These are phyloP conservation scores for Royoungia palumana DNA, from an alignment of 768 basidiomycete genomes.

Conservation along the genomic window DNA sequence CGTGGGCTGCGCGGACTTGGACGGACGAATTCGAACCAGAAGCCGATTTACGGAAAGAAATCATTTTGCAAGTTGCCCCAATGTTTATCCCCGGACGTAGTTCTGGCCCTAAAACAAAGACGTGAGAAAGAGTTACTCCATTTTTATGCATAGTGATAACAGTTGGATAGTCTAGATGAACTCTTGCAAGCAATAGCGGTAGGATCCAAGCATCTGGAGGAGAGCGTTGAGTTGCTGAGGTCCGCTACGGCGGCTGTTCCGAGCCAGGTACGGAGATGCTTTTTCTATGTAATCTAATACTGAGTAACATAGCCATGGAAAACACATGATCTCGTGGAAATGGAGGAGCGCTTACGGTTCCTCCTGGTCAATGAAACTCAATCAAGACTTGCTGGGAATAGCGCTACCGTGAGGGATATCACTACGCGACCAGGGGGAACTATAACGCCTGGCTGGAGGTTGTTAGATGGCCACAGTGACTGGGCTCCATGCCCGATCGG, in stretches of 20 bases:
- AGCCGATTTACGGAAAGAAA: constrained; percentile 43
- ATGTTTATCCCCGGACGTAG: constrained; percentile 41
- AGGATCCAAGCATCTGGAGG: constrained; percentile 20
- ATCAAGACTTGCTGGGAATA: background rate
- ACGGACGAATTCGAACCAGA: constrained; percentile 32
- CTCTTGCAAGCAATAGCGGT: constrained; percentile 19
- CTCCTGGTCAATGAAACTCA: constrained; percentile 29
- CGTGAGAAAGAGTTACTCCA: constrained; percentile 31
- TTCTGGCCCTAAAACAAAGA: constrained; percentile 23
- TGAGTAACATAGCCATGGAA: constrained; percentile 46
- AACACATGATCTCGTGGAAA: constrained; percentile 46
- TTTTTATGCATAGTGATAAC: constrained; percentile 5
- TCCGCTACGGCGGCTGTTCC: constrained; percentile 3
- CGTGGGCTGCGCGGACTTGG: constrained; percentile 54
- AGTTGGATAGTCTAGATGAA: constrained; percentile 17
- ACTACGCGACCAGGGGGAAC: background rate
- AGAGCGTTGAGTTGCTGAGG: constrained; percentile 16
- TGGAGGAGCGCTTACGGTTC: constrained; percentile 50
- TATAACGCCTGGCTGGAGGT: constrained; percentile 49
- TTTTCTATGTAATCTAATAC: background rate
- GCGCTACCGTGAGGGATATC: background rate
- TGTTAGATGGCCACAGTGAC: constrained; percentile 37
- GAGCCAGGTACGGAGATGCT: constrained; percentile 13
- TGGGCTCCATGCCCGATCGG: constrained; percentile 76
- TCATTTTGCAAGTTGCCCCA: constrained; percentile 45